Percentiles rank a stretch among this genome's conserved stretches.
These are phyloP conservation scores for Colletotrichum limetticola DNA, from an alignment of 2,329 filamentous ascomycete genomes.

Conservation along the genomic window DNA sequence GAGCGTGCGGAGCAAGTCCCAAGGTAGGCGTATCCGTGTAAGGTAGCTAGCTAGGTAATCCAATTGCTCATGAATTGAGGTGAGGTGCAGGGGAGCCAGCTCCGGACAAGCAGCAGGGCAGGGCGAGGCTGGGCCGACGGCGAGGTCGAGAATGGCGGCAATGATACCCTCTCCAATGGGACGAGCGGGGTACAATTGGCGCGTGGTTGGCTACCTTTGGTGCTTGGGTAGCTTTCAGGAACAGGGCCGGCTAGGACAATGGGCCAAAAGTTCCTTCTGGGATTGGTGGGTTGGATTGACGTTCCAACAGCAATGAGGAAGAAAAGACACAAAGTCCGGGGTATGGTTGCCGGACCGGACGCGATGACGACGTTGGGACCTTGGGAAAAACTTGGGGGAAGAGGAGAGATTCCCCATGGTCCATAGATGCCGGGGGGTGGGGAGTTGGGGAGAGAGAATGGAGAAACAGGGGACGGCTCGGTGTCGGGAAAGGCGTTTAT, in stretches of 20 bases:
- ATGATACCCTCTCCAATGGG: conserved; percentile 31
- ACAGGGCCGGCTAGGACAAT: conserved; percentile 3
- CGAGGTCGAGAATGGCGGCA: conserved; percentile 4
- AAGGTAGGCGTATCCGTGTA: background rate
- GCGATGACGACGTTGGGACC: conserved; percentile 28
- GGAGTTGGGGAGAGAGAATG: background rate
- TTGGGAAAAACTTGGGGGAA: background rate
- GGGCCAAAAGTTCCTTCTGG: conserved; percentile 15
- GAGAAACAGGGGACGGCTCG: conserved; percentile 5
- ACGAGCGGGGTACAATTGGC: conserved; percentile 22
- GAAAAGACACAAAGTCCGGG: conserved; percentile 14
- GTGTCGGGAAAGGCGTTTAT: conserved; percentile 8
- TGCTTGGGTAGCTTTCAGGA: conserved; percentile 15
- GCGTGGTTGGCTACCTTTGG: background rate
- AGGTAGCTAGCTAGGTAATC: background rate
- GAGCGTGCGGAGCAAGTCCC: background rate
- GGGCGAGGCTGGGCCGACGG: conserved; percentile 1
- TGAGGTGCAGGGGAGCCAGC: conserved; percentile 11
- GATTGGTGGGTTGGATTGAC: background rate
- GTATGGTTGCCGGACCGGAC: conserved; percentile 6
- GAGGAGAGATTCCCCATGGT: background rate
- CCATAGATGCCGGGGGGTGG: too few relatives aligned
- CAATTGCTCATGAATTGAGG: background rate
- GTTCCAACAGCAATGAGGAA: conserved; percentile 7
- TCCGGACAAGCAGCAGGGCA: conserved; percentile 16